Evolutionary conservation across 768 basidiomycete species (phyloP).

Genomic region (Suillus variegatus): DNA sequence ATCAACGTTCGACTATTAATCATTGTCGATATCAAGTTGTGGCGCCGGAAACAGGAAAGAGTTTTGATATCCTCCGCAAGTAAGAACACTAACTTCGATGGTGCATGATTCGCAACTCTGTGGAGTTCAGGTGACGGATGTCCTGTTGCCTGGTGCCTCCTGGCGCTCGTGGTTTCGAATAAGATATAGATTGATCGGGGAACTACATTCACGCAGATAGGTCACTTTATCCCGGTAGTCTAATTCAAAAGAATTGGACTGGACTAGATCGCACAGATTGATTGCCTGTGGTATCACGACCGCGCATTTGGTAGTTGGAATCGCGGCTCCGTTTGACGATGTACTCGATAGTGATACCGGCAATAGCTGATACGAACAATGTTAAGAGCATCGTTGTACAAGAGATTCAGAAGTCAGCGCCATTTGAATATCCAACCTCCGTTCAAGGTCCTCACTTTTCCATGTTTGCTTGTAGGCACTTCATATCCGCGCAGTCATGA

Average conservation of each 20-base stretch:
- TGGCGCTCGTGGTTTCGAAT: neutral
- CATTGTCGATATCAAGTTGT: neutral
- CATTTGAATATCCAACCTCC: neutral
- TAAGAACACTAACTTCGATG: neutral
- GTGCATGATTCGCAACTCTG: neutral
- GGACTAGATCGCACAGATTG: neutral
- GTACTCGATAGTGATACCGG: neutral
- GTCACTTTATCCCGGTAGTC: neutral
- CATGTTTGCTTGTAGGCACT: neutral
- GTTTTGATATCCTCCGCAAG: neutral
- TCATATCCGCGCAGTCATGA: constrained; percentile 6
- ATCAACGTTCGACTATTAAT: neutral
- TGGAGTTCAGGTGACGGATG: neutral
- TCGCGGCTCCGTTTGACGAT: neutral
- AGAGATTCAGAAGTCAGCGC: neutral
- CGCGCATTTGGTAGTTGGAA: neutral
- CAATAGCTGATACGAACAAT: neutral
- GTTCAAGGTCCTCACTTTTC: neutral
- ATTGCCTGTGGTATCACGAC: neutral
- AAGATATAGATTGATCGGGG: neutral
- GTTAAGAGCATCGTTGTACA: neutral
- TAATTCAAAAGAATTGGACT: neutral
- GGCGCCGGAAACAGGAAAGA: neutral
- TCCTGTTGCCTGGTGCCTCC: constrained; percentile 1
- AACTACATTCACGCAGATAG: neutral